Conservation (phyloP, 2,329 filamentous ascomycete species). For the Teratosphaeria gauchensis region DNA sequence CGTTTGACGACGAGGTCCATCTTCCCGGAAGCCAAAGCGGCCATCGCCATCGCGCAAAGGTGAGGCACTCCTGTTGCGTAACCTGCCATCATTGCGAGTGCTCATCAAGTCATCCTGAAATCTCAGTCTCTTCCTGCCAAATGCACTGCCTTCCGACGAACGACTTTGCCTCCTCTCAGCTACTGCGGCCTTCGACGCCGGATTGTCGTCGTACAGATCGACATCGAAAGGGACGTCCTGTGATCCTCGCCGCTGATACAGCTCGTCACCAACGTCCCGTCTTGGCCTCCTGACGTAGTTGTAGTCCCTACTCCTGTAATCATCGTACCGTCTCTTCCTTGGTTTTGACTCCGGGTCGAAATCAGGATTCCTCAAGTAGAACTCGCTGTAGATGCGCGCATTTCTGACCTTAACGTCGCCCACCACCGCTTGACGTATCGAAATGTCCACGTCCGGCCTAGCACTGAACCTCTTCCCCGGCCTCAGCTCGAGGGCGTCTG, state of each 20-base stretch:
- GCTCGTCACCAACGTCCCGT: slow-evolving; percentile 35
- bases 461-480: slow-evolving; percentile 59
- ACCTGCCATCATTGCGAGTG: slow-evolving; percentile 32
- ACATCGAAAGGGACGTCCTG: slow-evolving; percentile 51
- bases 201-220: slow-evolving; percentile 73
- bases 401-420: slow-evolving; percentile 72
- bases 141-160: slow-evolving; percentile 2
- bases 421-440: slow-evolving; percentile 62
- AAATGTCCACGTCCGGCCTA: slow-evolving; percentile 59
- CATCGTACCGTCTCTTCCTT: slow-evolving; percentile 11
- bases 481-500: slow-evolving; percentile 50
- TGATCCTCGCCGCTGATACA: slow-evolving; percentile 19
- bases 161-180: slow-evolving; percentile 3
- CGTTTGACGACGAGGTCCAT: slow-evolving; percentile 36
- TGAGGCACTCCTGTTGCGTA: slow-evolving; percentile 52
- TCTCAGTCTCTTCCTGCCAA: slow-evolving; percentile 9
- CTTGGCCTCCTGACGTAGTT: slow-evolving; percentile 45
- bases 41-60: slow-evolving; percentile 42
- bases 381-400: slow-evolving; percentile 72
- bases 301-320: slow-evolving; percentile 9
- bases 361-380: slow-evolving; percentile 86
- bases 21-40: slow-evolving; percentile 39
- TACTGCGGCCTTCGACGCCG: slow-evolving; percentile 6
- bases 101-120: slow-evolving; percentile 20
- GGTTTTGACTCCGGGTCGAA: slow-evolving; percentile 67